Percentiles rank a stretch among this genome's conserved stretches.
Evolutionary conservation across 805 yeast genomes (phyloP).

Genomic region (Schizosaccharomyces japonicus): DNA sequence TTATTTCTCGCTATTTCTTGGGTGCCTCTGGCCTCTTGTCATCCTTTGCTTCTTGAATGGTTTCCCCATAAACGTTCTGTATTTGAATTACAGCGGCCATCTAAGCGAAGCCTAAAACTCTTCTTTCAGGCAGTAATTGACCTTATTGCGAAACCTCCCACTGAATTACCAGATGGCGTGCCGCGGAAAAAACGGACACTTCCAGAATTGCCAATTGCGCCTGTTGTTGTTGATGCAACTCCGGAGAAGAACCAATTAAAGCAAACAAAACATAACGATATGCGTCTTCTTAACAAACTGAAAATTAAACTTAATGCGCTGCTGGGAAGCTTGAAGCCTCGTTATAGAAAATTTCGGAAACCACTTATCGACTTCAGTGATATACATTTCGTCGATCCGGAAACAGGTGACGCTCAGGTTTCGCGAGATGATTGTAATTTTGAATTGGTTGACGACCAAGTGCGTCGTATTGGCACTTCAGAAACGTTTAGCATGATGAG

Average conservation of each 20-base stretch:
- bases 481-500: constrained; percentile 31
- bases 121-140: neutral
- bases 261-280: constrained; percentile 36
- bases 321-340: constrained; percentile 67
- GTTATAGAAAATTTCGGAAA: constrained; percentile 75
- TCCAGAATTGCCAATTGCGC: constrained; percentile 2
- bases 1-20: constrained; percentile 54
- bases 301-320: constrained; percentile 69
- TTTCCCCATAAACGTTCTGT: neutral
- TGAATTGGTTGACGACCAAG: neutral
- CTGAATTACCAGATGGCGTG: neutral
- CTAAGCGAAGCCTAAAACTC: neutral
- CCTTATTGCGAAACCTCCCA: constrained; percentile 1
- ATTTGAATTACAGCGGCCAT: neutral
- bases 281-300: constrained; percentile 58
- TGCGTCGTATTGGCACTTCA: neutral
- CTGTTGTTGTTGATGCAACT: constrained; percentile 8
- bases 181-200: neutral
- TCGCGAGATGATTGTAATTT: neutral
- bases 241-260: constrained; percentile 24
- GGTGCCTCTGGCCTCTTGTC: constrained; percentile 9
- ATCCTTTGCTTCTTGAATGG: neutral
- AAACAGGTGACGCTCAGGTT: neutral
- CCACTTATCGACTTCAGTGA: constrained; percentile 21
- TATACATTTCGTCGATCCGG: neutral